Evolutionary conservation across 805 yeast genomes (phyloP), one percentile per base, ranked within the genome.

Genomic region (Aciculoconidium aculeatum): DNA sequence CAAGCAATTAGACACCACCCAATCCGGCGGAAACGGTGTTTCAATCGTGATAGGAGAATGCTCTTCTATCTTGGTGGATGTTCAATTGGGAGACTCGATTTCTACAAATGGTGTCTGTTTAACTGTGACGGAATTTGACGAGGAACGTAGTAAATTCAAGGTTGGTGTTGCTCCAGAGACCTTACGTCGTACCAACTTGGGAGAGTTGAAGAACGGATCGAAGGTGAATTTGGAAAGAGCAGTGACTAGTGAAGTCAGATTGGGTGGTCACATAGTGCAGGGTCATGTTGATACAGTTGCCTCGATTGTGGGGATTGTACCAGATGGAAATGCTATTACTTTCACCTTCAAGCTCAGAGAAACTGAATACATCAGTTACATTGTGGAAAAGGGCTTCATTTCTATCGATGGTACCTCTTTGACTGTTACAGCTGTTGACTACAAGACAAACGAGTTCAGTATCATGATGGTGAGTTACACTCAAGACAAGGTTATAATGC

Each of bases 261-360:
- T 88, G 47, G 99, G 99, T 14, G 99, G 99, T 1, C 99, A 92
- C 55, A 75, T 90, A 40, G 99, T 92, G 3, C 98, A 92, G 48
- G 99, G 98, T 5, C 99, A 92, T 60, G 86, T 92, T 16, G 99
- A 92, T 53, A 84, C 96, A 0, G 69, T 80, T 19, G 96, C 96
- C 2, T 55, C 52, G 19, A 80, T 90, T 21, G 67, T 70, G 2
- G 53, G 57, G 1, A 66, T 57, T 15, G 55, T 41, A 7, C 58
- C 71, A 1, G 96, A 88, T 47, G 81, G 77, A 2, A 84, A 86
- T 53, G 79, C 97, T 1, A 61, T 86, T 18, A 66, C 79, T 3
- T 81, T 77, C 52, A 80, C 84, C 3, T 88, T 90, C 56, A 55
- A 74, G 53, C 66, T 86, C 30, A 65, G 81, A 35, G 92, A 86